phyloP scores from a whole-genome alignment of 257 asterid species.

The Ilex aquifolium region DNA sequence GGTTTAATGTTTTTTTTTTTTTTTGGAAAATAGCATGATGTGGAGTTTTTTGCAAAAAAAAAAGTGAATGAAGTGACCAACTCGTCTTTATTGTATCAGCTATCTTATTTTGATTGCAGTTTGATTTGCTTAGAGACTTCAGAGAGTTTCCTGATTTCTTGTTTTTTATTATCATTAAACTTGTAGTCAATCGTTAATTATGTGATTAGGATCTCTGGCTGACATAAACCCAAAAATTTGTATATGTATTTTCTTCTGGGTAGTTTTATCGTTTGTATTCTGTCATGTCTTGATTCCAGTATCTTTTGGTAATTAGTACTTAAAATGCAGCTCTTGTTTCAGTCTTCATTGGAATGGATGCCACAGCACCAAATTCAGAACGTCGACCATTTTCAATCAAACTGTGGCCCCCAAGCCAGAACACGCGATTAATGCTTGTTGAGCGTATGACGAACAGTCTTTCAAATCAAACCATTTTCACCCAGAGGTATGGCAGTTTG shows the following conservation, averaged over 20 bases:
- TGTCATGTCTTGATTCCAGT: background rate
- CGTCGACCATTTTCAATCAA: conserved; percentile 64
- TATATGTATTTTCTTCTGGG: background rate
- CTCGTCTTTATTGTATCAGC: too few species aligned
- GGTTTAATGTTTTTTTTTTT: too few species aligned
- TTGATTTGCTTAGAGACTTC: too few species aligned
- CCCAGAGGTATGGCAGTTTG: conserved; percentile 76
- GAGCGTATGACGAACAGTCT: conserved; percentile 79
- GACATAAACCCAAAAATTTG: too few species aligned
- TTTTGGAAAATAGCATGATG: too few species aligned
- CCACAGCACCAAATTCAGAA: conserved; percentile 42
- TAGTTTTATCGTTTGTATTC: background rate
- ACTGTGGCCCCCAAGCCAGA: conserved; percentile 95
- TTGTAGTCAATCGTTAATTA: too few species aligned
- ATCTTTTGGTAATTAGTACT: background rate
- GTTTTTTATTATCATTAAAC: too few species aligned
- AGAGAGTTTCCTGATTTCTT: too few species aligned
- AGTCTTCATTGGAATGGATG: conserved; percentile 49
- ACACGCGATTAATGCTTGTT: conserved; percentile 68
- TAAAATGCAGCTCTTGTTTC: conserved; percentile 8
- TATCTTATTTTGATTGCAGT: too few species aligned
- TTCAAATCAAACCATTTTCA: conserved; percentile 78
- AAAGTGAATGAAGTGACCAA: too few species aligned
- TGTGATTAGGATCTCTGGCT: too few species aligned
- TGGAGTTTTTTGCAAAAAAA: too few species aligned